Evolutionary conservation across 2,329 filamentous ascomycete species (phyloP).

Genomic region (Podosphaera fusca): DNA sequence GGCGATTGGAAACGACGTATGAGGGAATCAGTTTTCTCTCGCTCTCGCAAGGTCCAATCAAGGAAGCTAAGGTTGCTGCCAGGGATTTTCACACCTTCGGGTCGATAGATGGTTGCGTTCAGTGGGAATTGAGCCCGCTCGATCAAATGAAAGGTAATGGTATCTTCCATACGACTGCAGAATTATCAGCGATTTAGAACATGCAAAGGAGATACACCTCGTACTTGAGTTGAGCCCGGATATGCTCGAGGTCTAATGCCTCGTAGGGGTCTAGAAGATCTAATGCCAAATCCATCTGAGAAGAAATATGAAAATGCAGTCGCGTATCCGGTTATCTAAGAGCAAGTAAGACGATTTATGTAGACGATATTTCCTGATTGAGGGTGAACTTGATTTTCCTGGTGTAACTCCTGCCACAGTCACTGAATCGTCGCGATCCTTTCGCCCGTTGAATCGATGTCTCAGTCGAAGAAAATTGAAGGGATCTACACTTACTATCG

Average conservation of each 20-base stretch:
- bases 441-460: no score
- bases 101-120: slow-evolving; percentile 66
- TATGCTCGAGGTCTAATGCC: slow-evolving; percentile 73
- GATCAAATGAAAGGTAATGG: slow-evolving; percentile 90
- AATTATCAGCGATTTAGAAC: not conserved
- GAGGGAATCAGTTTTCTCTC: slow-evolving; percentile 75
- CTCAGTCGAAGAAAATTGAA: no score
- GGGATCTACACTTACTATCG: no score
- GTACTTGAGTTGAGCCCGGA: slow-evolving; percentile 84
- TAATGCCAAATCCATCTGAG: slow-evolving; percentile 64
- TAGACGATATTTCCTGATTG: no score
- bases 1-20: slow-evolving; percentile 90
- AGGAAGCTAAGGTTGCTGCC: slow-evolving; percentile 54
- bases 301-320: not conserved
- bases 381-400: no score
- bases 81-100: slow-evolving; percentile 61
- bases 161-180: slow-evolving; percentile 76
- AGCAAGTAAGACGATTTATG: no score
- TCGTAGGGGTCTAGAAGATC: slow-evolving; percentile 67
- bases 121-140: slow-evolving; percentile 94
- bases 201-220: slow-evolving; percentile 9
- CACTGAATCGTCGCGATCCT: no score
- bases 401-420: no score
- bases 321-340: no score
- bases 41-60: slow-evolving; percentile 81